phyloP scores from a whole-genome alignment of 1,284 basidiomycete species.

The Cryptococcus hybrid region DNA sequence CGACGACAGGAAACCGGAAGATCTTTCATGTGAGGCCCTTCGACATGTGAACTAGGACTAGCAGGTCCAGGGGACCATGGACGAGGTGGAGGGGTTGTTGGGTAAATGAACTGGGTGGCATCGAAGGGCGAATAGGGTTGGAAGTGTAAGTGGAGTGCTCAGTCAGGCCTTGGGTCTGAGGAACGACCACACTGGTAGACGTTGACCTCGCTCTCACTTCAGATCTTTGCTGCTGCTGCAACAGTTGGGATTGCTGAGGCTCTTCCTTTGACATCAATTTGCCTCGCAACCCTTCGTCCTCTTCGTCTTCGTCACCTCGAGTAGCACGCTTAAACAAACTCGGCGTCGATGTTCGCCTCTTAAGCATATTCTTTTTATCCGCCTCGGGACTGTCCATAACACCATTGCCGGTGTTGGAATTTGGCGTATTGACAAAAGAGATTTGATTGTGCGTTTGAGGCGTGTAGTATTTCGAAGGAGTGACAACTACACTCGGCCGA shows the following conservation, averaged over 20 bases:
- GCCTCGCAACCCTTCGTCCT: neutral
- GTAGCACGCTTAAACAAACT: constrained; percentile 16
- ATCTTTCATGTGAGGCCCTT: neutral
- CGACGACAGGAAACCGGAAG: constrained; percentile 19
- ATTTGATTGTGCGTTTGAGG: constrained; percentile 6
- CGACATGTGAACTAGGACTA: neutral
- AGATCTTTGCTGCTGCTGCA: constrained; percentile 14
- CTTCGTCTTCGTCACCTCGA: constrained; percentile 9
- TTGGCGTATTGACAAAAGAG: constrained; percentile 4
- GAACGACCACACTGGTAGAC: constrained; percentile 42
- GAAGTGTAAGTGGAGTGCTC: constrained; percentile 12
- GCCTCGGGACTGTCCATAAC: constrained; percentile 2
- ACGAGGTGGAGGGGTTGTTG: constrained; percentile 4
- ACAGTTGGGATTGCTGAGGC: constrained; percentile 1
- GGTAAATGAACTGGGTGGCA: constrained; percentile 10
- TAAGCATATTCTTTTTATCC: constrained; percentile 15
- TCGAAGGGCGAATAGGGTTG: constrained; percentile 2
- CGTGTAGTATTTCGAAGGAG: constrained; percentile 12
- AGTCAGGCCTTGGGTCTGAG: constrained; percentile 14
- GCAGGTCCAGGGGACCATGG: neutral
- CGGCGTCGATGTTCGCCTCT: constrained; percentile 42
- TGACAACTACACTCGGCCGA: constrained; percentile 5
- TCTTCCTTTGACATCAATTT: neutral
- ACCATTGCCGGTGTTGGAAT: neutral
- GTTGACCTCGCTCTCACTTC: constrained; percentile 41